Base-by-base conservation (phyloP, 148 eudicot species). In the Polygonum aviculare region DNA sequence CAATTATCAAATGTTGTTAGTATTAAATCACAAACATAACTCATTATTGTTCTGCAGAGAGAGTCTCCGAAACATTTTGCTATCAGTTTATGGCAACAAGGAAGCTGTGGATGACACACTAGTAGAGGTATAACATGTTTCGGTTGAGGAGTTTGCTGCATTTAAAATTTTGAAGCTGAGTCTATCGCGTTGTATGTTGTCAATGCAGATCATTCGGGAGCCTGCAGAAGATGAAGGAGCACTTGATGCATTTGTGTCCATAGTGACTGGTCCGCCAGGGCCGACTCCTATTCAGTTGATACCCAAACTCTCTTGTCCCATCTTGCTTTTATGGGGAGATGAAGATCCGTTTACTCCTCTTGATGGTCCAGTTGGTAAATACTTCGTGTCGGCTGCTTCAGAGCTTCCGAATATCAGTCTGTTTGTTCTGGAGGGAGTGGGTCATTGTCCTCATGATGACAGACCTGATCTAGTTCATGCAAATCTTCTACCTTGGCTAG, bases 361-460 rank as follows among this genome's bases (percentile, higher is more conserved):
- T 69, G 96, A 94, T 45, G 98, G 98, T 35, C 98, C 98, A 19
- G 98, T 94, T 69, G 98, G 98, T 69, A 89, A 82, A 82, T 92
- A 89, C 83, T 94, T 94, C 76, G 83, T 78, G 1, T 84, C 96
- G 1, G 74, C 92, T 49, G 85, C 92, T 70, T 75, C 85, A n/a
- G 75, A 78, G 31, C 26, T 75, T 54, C 87, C 91, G 18, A 87
- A 90, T 67, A 73, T 92, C 44, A 80, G 82, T 10, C 86, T 92
- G 22, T 83, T 48, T 77, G 79, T 94, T 73, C 79, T 94, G 77
- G 81, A 83, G 81, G 96, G 93, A n/a, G 96, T 92, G 11, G 98
- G 98, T 38, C 98, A 94, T 74, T 94, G 98, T 60, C 98, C 96
- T 10, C 98, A 92, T 77, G 97, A 94, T 79, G 98, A 94, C 65